These are phyloP conservation scores for Colletotrichum paranaense DNA, from an alignment of 2,329 filamentous ascomycete genomes.

Conservation along the genomic window DNA sequence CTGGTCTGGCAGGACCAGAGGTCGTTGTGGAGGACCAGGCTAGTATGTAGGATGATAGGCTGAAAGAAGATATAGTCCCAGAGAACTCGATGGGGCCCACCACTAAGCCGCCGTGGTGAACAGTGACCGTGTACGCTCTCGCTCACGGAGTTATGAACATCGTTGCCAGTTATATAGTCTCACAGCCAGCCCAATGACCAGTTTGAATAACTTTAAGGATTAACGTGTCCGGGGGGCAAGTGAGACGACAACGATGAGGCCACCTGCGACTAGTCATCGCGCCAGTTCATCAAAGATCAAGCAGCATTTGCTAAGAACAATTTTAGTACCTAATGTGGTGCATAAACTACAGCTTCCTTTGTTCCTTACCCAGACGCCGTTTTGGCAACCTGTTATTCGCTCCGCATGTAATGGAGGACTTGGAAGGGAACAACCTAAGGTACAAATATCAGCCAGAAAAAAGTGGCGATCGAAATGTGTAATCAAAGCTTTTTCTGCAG, in stretches of 20 bases:
- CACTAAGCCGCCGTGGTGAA: background rate
- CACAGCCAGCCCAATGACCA: background rate
- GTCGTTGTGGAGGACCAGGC: background rate
- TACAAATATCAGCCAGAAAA: constrained; percentile 37
- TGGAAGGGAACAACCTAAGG: constrained; percentile 36
- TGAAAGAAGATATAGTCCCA: background rate
- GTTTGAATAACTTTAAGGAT: background rate
- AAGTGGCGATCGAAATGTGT: constrained; percentile 19
- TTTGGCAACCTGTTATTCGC: constrained; percentile 23
- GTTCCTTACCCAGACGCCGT: constrained; percentile 35
- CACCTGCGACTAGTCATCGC: too few species aligned
- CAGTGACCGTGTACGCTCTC: background rate
- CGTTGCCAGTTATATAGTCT: background rate
- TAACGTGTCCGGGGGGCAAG: background rate
- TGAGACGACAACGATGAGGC: background rate
- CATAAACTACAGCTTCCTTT: constrained; percentile 19
- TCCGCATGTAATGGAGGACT: constrained; percentile 27
- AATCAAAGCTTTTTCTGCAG: constrained; percentile 28
- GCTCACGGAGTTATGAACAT: background rate
- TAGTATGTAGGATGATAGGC: background rate
- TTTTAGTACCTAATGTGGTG: constrained; percentile 11
- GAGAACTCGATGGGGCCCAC: background rate
- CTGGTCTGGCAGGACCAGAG: background rate
- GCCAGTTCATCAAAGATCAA: background rate
- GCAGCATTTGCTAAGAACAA: constrained; percentile 10